Percentiles rank a stretch among this genome's conserved stretches.
These are phyloP conservation scores for Epichloe gansuensis DNA, from an alignment of 2,329 filamentous ascomycete genomes.

Conservation along the genomic window DNA sequence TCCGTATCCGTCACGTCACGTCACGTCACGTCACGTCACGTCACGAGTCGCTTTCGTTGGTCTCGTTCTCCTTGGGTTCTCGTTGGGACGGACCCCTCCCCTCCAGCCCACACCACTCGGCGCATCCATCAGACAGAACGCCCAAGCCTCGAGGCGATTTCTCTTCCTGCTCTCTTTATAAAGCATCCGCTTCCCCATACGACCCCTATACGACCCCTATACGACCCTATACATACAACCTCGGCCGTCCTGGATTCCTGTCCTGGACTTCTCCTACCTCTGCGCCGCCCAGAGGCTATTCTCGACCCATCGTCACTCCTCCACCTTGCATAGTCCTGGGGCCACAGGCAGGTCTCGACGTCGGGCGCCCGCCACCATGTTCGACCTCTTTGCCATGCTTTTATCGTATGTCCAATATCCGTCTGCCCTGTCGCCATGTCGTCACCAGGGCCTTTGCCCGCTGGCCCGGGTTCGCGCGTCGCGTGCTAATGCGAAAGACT, in stretches of 20 bases:
- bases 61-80: background rate
- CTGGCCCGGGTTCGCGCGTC: background rate
- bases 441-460: slow-evolving; percentile 6
- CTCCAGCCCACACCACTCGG: too few species aligned
- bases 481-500: background rate
- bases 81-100: too few species aligned
- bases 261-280: background rate
- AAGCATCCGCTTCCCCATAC: background rate
- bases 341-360: slow-evolving; percentile 13
- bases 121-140: too few species aligned
- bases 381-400: slow-evolving; percentile 65
- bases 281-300: background rate
- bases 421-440: slow-evolving; percentile 11
- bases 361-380: slow-evolving; percentile 40
- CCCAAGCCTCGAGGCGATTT: too few species aligned
- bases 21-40: background rate
- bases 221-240: background rate
- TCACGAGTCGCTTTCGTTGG: background rate
- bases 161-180: background rate
- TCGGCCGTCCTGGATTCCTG: too few species aligned
- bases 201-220: background rate
- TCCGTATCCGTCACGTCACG: slow-evolving; percentile 1
- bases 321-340: background rate
- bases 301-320: background rate
- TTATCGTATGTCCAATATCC: slow-evolving; percentile 50